phyloP scores from a whole-genome alignment of 202 grass and related monocot genomes.

The Tripidium arundinaceum region DNA sequence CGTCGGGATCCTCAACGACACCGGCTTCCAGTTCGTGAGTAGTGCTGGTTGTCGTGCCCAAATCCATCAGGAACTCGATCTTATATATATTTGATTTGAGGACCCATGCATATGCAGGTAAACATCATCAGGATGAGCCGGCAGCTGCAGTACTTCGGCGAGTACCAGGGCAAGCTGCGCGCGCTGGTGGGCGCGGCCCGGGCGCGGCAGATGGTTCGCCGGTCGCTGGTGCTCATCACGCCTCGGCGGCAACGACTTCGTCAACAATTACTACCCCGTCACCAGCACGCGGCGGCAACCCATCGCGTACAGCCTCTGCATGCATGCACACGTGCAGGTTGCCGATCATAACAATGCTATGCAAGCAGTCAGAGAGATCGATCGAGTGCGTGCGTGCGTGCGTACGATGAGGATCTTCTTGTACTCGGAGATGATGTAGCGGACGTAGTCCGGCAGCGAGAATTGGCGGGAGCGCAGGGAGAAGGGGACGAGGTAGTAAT shows the following conservation, averaged over 20 bases:
- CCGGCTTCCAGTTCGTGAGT: constrained; percentile 81
- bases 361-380: not conserved
- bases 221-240: constrained; percentile 63
- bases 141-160: constrained; percentile 54
- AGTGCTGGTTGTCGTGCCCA: no score
- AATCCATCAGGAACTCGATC: no score
- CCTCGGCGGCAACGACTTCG: constrained; percentile 92
- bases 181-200: constrained; percentile 43
- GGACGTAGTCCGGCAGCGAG: constrained; percentile 74
- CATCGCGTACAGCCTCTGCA: constrained; percentile 57
- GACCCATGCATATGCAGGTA: no score
- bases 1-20: constrained; percentile 97
- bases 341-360: constrained; percentile 3
- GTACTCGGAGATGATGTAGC: constrained; percentile 70
- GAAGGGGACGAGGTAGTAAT: constrained; percentile 79
- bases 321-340: not conserved
- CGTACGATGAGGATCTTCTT: constrained; percentile 72
- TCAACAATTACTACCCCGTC: constrained; percentile 90
- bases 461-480: constrained; percentile 78
- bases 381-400: no score
- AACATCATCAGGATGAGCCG: constrained; percentile 59
- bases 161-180: constrained; percentile 59
- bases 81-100: no score
- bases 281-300: constrained; percentile 62
- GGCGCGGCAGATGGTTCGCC: constrained; percentile 48